phyloP scores from a whole-genome alignment of 805 yeast species.

The Komagataella phaffii region DNA sequence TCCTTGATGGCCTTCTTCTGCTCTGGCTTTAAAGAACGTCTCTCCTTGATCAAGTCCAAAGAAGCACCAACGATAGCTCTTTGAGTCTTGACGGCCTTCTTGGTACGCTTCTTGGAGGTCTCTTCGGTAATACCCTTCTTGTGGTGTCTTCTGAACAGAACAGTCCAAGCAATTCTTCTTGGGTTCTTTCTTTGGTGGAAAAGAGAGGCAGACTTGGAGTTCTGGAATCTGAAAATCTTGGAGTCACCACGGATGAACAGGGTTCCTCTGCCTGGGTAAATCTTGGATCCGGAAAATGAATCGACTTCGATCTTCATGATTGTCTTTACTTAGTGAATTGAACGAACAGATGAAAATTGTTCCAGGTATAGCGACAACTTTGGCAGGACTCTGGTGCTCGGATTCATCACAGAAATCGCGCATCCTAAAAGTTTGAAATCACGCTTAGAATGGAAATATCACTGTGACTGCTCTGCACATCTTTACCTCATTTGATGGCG shows the following conservation, averaged over 20 bases:
- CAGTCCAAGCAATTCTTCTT: slow-evolving; percentile 99
- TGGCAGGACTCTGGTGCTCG: not conserved
- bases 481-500: not conserved
- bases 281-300: slow-evolving; percentile 98
- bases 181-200: slow-evolving; percentile 99
- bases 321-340: slow-evolving; percentile 3
- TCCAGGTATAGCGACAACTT: not conserved
- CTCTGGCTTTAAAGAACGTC: slow-evolving; percentile 92
- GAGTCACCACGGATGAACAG: slow-evolving; percentile 99
- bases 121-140: slow-evolving; percentile 99
- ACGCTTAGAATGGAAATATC: not conserved
- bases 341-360: not conserved
- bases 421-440: not conserved
- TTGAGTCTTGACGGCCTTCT: slow-evolving; percentile 96
- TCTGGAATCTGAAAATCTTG: slow-evolving; percentile 98
- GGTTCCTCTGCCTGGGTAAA: slow-evolving; percentile 99
- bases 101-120: slow-evolving; percentile 90
- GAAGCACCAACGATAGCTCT: slow-evolving; percentile 99
- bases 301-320: slow-evolving; percentile 99
- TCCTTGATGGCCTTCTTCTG: slow-evolving; percentile 97
- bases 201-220: slow-evolving; percentile 93
- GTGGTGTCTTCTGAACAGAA: slow-evolving; percentile 99
- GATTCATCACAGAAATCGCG: not conserved
- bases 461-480: not conserved
- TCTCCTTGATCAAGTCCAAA: slow-evolving; percentile 94